These are phyloP conservation scores for Pyropia haitanensis DNA, from an alignment of 23 red algal species.

Conservation along the genomic window DNA sequence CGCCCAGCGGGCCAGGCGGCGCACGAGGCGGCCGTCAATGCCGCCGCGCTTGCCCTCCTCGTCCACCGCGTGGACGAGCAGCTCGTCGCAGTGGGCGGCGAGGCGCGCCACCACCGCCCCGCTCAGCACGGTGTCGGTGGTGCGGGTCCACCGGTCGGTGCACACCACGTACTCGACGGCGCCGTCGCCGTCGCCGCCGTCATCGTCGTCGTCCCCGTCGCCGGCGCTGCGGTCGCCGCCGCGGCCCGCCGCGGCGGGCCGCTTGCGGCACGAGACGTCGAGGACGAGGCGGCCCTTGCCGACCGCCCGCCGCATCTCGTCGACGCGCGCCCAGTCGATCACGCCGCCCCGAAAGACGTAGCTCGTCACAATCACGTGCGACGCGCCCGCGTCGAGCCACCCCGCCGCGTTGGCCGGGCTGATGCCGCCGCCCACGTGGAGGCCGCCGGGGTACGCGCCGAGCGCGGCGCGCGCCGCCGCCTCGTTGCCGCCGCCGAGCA, in stretches of 20 bases:
- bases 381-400: constrained; percentile 69
- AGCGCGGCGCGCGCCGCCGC: constrained; percentile 49
- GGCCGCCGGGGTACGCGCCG: constrained; percentile 59
- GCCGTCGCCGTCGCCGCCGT: background rate
- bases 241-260: constrained; percentile 6
- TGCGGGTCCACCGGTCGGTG: constrained; percentile 79
- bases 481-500: constrained; percentile 83
- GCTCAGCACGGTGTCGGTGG: constrained; percentile 57
- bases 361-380: constrained; percentile 94
- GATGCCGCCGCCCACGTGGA: constrained; percentile 95
- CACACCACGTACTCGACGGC: constrained; percentile 72
- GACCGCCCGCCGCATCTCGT: constrained; percentile 40
- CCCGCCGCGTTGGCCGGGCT: constrained; percentile 28
- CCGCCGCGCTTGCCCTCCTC: constrained; percentile 77
- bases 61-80: constrained; percentile 96
- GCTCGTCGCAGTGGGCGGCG: constrained; percentile 55
- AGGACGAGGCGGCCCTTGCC: constrained; percentile 68
- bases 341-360: constrained; percentile 82
- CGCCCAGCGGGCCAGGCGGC: constrained; percentile 17
- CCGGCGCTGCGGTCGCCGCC: background rate
- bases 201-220: constrained; percentile 26
- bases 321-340: constrained; percentile 48
- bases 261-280: constrained; percentile 71
- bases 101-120: constrained; percentile 33
- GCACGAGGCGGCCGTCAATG: constrained; percentile 63